Conservation (phyloP, 2,329 filamentous ascomycete genomes). For the Colletotrichum gloeosporioides region DNA sequence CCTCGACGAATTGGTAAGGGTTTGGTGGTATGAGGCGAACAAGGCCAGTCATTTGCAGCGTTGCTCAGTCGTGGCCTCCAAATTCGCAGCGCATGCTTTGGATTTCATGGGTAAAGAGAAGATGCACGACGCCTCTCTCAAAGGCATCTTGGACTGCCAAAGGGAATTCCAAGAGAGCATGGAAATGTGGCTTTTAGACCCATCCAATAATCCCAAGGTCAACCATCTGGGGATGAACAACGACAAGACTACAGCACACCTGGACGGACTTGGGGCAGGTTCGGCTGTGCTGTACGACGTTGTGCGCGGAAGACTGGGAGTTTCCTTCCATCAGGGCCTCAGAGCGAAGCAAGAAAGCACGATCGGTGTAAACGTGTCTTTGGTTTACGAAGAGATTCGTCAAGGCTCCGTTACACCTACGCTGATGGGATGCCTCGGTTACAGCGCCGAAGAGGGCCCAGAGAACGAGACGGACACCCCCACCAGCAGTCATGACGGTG, state of each 20-base stretch:
- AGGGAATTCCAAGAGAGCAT: not conserved
- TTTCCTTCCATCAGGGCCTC: conserved; percentile 35
- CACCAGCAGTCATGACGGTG: not conserved
- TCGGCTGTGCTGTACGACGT: conserved; percentile 32
- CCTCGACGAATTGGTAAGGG: conserved; percentile 29
- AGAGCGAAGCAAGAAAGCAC: conserved; percentile 34
- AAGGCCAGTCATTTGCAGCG: conserved; percentile 1
- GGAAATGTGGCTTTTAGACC: conserved; percentile 7
- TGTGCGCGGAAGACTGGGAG: conserved; percentile 31
- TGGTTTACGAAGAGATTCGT: conserved; percentile 32
- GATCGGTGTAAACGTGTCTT: conserved; percentile 35
- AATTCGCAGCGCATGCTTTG: not conserved
- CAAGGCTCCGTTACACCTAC: not conserved
- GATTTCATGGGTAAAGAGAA: not conserved
- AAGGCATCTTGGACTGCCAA: not conserved
- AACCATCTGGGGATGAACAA: not conserved
- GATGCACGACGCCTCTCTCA: not conserved
- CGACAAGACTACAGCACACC: not conserved
- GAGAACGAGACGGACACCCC: not conserved
- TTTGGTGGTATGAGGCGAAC: conserved; percentile 26
- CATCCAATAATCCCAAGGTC: not conserved
- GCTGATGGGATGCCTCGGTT: not conserved
- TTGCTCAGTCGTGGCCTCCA: conserved; percentile 5
- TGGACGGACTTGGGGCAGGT: conserved; percentile 32
- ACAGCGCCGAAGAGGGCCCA: not conserved